A percentile compares a stretch with the other conserved stretches of the same genome.
These are phyloP conservation scores for Bolboschoenus planiculmis DNA, from an alignment of 176 grass and related monocot genomes.

Conservation along the genomic window DNA sequence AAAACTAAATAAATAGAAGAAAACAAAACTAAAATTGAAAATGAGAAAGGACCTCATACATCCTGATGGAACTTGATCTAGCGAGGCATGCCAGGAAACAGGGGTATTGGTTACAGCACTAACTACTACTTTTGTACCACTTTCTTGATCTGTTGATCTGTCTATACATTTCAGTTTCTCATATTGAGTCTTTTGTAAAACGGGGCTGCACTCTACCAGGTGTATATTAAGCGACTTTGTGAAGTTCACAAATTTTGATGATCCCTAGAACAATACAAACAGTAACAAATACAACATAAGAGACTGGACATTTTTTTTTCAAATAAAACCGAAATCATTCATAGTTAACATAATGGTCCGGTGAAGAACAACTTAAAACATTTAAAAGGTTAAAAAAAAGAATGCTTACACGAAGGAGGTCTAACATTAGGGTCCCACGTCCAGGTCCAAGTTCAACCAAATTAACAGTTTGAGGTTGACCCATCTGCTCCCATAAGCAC, in stretches of 20 bases:
- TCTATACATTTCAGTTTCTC: constrained; percentile 67
- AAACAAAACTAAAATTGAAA: constrained; percentile 23
- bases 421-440: constrained; percentile 75
- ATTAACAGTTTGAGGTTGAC: constrained; percentile 64
- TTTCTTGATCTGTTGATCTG: constrained; percentile 27
- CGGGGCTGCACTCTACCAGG: constrained; percentile 85
- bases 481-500: constrained; percentile 97
- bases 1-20: not conserved
- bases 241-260: constrained; percentile 70
- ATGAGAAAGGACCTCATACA: constrained; percentile 44
- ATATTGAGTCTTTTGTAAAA: constrained; percentile 71
- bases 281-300: constrained; percentile 16
- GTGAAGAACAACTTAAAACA: not conserved
- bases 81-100: constrained; percentile 62
- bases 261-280: constrained; percentile 43
- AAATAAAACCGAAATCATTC: not conserved
- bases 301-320: not conserved
- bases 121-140: constrained; percentile 44
- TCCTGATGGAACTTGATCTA: constrained; percentile 92
- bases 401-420: constrained; percentile 66
- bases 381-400: not conserved
- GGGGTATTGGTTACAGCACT: constrained; percentile 57
- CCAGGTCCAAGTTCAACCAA: constrained; percentile 90
- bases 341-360: not conserved
- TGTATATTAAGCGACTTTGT: constrained; percentile 70